These are phyloP conservation scores for Hygrocybe coccinea DNA, from an alignment of 768 basidiomycete species.

Conservation along the genomic window DNA sequence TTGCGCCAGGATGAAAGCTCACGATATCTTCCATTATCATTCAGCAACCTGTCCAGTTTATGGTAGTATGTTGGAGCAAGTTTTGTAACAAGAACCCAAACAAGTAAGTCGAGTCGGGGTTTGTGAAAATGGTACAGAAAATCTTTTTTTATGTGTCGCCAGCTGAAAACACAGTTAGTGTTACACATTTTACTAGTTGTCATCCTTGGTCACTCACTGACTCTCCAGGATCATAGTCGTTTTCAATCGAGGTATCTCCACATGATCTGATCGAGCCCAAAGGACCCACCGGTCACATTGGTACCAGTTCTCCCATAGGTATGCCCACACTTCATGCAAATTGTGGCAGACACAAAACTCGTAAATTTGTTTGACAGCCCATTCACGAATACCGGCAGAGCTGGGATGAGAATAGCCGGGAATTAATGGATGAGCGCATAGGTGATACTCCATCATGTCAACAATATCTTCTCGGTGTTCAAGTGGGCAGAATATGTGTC, in stretches of 20 bases:
- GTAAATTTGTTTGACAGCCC: conserved; percentile 25
- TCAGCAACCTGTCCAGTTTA: conserved; percentile 19
- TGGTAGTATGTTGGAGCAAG: conserved; percentile 26
- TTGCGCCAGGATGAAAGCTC: conserved; percentile 23
- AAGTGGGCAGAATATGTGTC: conserved; percentile 18
- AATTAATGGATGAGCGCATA: conserved; percentile 22
- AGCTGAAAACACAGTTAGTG: conserved; percentile 15
- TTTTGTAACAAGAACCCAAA: conserved; percentile 29
- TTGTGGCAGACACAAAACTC: conserved; percentile 17
- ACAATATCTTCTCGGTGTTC: conserved; percentile 13
- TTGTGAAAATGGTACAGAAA: conserved; percentile 31
- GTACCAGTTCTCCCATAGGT: conserved; percentile 8
- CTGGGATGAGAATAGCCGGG: conserved; percentile 19
- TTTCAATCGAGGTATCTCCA: conserved; percentile 22
- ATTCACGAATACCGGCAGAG: conserved; percentile 16
- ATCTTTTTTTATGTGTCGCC: conserved; percentile 26
- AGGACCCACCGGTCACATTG: conserved; percentile 23
- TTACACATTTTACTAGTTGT: background rate
- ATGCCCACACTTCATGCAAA: conserved; percentile 21
- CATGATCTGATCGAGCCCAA: conserved; percentile 19
- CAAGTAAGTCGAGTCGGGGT: conserved; percentile 29
- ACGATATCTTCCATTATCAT: conserved; percentile 19
- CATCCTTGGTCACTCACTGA: too few species aligned
- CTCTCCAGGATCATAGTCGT: conserved; percentile 29
- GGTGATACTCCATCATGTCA: conserved; percentile 17